phyloP scores from a whole-genome alignment of 768 basidiomycete genomes.

The Cubamyces sp. region DNA sequence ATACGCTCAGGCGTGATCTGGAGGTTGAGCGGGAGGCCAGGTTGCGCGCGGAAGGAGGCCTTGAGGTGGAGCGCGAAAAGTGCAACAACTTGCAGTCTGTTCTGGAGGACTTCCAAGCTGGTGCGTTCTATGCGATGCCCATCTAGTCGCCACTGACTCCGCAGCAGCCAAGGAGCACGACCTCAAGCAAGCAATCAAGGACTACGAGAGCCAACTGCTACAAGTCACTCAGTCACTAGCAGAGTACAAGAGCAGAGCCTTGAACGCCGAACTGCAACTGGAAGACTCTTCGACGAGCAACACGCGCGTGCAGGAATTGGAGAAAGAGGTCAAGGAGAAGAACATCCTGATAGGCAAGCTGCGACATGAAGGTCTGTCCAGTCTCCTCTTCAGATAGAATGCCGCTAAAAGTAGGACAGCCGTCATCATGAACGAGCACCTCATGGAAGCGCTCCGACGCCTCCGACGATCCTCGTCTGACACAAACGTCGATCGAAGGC shows the following conservation, averaged over 20 bases:
- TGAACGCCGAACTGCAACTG: constrained; percentile 85
- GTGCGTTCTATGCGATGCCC: constrained; percentile 42
- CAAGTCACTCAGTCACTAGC: constrained; percentile 76
- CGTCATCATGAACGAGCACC: constrained; percentile 96
- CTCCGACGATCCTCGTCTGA: constrained; percentile 82
- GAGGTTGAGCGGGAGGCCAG: constrained; percentile 66
- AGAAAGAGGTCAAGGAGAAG: constrained; percentile 96
- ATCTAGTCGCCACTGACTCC: constrained; percentile 15
- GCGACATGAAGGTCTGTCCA: constrained; percentile 81
- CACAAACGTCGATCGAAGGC: constrained; percentile 89
- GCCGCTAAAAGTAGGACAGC: constrained; percentile 48
- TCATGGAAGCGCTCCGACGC: constrained; percentile 96
- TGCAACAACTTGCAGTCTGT: constrained; percentile 88
- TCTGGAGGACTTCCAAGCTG: constrained; percentile 91
- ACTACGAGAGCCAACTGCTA: constrained; percentile 75
- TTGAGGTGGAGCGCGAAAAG: constrained; percentile 74
- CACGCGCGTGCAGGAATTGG: constrained; percentile 69
- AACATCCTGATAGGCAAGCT: constrained; percentile 92
- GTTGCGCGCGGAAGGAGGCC: constrained; percentile 55
- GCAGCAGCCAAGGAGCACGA: constrained; percentile 86
- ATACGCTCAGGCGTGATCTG: constrained; percentile 62
- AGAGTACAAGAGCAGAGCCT: constrained; percentile 88
- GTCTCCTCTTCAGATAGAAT: neutral
- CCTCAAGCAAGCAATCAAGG: constrained; percentile 80
- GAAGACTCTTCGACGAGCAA: constrained; percentile 73